These are phyloP conservation scores for Helianthus annuus DNA, from an alignment of 129 eudicot species.

Conservation along the genomic window HanXRQr2.0-SUNRISE NC_035441.2:8372991-8373490, in stretches of 20 bases:
- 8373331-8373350: neutral
- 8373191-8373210: neutral
- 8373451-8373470: neutral
- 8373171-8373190: neutral
- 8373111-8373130: neutral
- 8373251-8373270: neutral
- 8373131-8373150: neutral
- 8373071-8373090: neutral
- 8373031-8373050: constrained; percentile 1
- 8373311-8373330: neutral
- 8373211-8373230: neutral
- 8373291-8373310: neutral
- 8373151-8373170: neutral
- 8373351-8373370: neutral
- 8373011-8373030: neutral
- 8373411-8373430: neutral
- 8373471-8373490: neutral
- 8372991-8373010: neutral
- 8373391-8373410: neutral
- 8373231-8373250: neutral
- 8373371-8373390: neutral
- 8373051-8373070: neutral
- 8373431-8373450: neutral
- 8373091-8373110: neutral
- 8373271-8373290: neutral